A percentile compares a stretch with the other conserved stretches of the same genome.
phyloP scores from a whole-genome alignment of 768 basidiomycete species.

The Saitozyma sp. region DNA sequence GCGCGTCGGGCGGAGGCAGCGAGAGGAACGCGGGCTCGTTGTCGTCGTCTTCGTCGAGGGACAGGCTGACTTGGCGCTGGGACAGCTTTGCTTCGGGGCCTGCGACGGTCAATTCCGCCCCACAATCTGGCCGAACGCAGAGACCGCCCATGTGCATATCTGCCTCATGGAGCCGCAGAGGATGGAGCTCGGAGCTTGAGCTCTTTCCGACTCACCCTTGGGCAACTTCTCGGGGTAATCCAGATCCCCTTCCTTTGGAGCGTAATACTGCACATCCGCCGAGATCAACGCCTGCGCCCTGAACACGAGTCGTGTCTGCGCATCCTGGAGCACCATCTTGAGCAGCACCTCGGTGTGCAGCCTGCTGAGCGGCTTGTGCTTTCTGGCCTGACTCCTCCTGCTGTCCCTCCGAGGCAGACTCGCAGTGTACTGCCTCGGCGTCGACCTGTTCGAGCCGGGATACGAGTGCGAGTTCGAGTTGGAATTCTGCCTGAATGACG shows the following conservation, averaged over 20 bases:
- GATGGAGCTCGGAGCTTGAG: neutral
- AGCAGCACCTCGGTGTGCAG: constrained; percentile 79
- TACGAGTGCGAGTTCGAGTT: neutral
- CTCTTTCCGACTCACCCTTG: constrained; percentile 56
- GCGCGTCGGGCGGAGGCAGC: constrained; percentile 68
- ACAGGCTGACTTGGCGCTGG: constrained; percentile 2
- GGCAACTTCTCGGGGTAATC: constrained; percentile 81
- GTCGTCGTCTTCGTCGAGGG: constrained; percentile 55
- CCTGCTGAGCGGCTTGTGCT: constrained; percentile 55
- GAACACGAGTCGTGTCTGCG: constrained; percentile 93
- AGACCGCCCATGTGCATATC: too few relatives aligned
- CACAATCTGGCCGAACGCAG: too few relatives aligned
- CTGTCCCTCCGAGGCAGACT: neutral
- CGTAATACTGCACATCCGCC: constrained; percentile 80
- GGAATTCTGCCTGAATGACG: neutral
- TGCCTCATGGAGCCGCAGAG: neutral
- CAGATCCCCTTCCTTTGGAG: constrained; percentile 72
- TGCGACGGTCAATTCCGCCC: neutral
- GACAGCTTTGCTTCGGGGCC: constrained; percentile 11
- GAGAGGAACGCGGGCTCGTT: constrained; percentile 61
- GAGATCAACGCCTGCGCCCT: constrained; percentile 91
- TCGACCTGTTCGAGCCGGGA: neutral
- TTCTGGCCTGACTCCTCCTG: neutral
- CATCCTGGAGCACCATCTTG: constrained; percentile 89
- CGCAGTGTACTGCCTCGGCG: neutral